Conservation (phyloP, 1,139 yeast species). For the Blastobotrys raffinosifermentans region DNA sequence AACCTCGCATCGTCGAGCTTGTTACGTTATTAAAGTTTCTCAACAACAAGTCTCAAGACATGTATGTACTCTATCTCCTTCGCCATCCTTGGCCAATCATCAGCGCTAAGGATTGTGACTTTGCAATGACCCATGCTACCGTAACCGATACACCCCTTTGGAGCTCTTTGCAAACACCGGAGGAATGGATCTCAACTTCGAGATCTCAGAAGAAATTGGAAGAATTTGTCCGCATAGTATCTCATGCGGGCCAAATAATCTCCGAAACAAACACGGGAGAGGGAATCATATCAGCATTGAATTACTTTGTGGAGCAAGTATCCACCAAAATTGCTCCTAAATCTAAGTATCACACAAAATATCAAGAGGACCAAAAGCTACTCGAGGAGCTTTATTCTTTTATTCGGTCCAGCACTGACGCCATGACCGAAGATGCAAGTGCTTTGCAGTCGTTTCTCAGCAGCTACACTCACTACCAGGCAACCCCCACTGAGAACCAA, state of each 20-base stretch:
- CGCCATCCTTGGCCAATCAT: constrained; percentile 11
- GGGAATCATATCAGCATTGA: constrained; percentile 4
- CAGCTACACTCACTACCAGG: constrained; percentile 11
- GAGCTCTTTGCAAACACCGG: constrained; percentile 7
- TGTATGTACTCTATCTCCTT: constrained; percentile 10
- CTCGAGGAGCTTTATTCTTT: constrained; percentile 1
- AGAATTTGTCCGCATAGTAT: background rate
- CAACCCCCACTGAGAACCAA: constrained; percentile 12
- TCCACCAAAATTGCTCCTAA: background rate
- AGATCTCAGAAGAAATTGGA: background rate
- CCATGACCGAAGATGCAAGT: background rate
- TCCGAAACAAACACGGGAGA: constrained; percentile 6
- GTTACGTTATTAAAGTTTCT: constrained; percentile 5
- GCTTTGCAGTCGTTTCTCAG: constrained; percentile 10
- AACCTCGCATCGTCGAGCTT: constrained; percentile 1
- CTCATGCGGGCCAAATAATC: constrained; percentile 6
- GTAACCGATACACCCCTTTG: constrained; percentile 8
- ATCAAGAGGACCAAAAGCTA: too few species aligned
- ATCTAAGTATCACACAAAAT: background rate
- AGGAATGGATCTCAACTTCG: background rate
- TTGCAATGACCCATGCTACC: constrained; percentile 6
- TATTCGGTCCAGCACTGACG: background rate
- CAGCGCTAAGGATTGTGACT: constrained; percentile 8
- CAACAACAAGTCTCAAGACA: constrained; percentile 8
- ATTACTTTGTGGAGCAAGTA: background rate